Base-by-base conservation (phyloP, 2,329 filamentous ascomycete genomes). In the Exophiala lecanii-corni region DNA sequence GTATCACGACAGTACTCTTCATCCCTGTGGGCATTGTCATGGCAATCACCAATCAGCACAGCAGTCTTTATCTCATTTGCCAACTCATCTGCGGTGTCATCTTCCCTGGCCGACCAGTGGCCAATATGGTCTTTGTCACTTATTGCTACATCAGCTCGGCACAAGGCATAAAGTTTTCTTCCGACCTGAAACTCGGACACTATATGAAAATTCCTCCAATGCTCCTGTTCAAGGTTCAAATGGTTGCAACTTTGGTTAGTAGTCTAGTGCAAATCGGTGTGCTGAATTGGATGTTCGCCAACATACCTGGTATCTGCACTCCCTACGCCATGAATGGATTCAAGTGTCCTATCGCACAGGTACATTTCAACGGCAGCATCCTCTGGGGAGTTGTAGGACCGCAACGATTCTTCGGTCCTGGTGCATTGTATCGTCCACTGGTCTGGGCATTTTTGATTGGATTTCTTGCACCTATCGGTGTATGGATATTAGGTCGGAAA, bases 101-200 rank as follows among this genome's bases (percentile, higher is more conserved):
- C 12, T 94, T 94, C 60, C 87, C 87, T 1, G 88, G 88, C 19
- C 82, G 84, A 1, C 88, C 88, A 1, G 86, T 94, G 9, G 88
- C 87, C 38, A 92, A 94, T 63, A 94, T 94, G 88, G 86, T 94
- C 25, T 94, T 94, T 57, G 86, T 91, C 36, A 92, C 86, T 0
- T 94, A 92, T 61, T 87, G 86, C 49, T 94, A 92, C 64, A 92
- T 92, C 59, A 89, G 85, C 3, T 89, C 85, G 0, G 85, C 86
- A 0, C 88, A 94, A 66, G 88, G 88, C 19, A 84, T 94, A 62
- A 92, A 94, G 60, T 94, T 94, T 60, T 84, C 86, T 1, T 82
- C 85, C 2, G 88, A 94, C 61, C 74, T 94, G 38, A 94, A 94
- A 64, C 76, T 94, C 0, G 88, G 63, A 5, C 64, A 67, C 42